Evolutionary conservation across 2,329 filamentous ascomycete species (phyloP).

Genomic region (Pseudogymnoascus verrucosus): DNA sequence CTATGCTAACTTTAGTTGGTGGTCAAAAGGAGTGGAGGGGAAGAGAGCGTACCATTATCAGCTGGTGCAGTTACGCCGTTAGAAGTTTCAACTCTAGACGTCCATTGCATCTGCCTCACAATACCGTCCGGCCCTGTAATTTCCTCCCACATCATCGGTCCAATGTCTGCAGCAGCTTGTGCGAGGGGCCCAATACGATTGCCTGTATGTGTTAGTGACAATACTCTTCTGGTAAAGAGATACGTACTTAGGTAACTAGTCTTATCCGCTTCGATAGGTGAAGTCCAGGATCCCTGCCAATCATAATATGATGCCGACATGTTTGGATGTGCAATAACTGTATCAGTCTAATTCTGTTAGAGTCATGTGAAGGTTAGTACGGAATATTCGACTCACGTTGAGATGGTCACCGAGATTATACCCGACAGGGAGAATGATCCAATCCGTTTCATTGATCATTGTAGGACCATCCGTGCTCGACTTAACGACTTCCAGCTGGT

Average conservation of each 20-base stretch:
- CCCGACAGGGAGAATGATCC: constrained; percentile 52
- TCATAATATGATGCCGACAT: constrained; percentile 48
- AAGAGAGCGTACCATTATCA: not conserved
- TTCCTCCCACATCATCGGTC: constrained; percentile 54
- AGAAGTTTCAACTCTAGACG: constrained; percentile 50
- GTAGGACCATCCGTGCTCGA: constrained; percentile 16
- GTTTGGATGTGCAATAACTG: constrained; percentile 42
- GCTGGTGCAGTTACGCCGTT: constrained; percentile 9
- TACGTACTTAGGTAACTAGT: constrained; percentile 36
- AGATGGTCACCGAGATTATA: constrained; percentile 51
- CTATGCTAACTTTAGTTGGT: constrained; percentile 20
- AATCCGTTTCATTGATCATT: constrained; percentile 33
- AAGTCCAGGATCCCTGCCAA: constrained; percentile 53
- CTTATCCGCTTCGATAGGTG: constrained; percentile 37
- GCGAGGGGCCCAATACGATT: constrained; percentile 51
- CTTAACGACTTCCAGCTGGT: constrained; percentile 32
- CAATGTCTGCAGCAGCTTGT: constrained; percentile 58
- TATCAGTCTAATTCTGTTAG: constrained; percentile 32
- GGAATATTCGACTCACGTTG: constrained; percentile 33
- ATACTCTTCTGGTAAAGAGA: not conserved
- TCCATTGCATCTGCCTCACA: constrained; percentile 57
- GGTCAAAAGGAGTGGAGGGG: not conserved
- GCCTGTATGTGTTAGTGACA: constrained; percentile 21
- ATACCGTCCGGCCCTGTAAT: constrained; percentile 50
- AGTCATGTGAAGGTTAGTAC: not conserved